Evolutionary conservation across 2,329 filamentous ascomycete species (phyloP), one percentile per base, ranked within the genome.

Genomic region (Venturia nashicola): DNA sequence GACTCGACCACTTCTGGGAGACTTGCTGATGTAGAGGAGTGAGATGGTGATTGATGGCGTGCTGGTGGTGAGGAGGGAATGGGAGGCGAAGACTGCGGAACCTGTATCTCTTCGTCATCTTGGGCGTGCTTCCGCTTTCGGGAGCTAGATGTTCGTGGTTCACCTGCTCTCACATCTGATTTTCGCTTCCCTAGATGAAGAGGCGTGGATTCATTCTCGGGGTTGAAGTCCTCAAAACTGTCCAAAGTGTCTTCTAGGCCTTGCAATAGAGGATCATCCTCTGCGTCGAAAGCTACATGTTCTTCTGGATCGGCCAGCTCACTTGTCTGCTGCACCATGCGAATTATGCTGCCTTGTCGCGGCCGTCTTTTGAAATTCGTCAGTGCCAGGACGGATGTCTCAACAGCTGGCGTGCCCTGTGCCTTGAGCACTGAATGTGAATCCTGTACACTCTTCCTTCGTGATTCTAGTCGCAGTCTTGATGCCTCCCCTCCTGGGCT

Each of bases 151-250:
- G 65, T 65, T 4, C 44, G 36, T 42, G 60, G 36, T 55, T 54
- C 69, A 68, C 27, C 71, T 71, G 65, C 70, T 46, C 43, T 16
- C 20, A 43, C 27, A 27, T 36, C 23, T 39, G 61, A 23, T 34
- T 57, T 40, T 27, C 46, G 43, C 27, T 63, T 57, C 12, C 20
- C 23, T 27, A 57, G 74, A 65, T 84, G 82, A 34, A 87, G 70
- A 3, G 87, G 86, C 7, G 87, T 90, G 18, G 86, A 87, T 74
- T 88, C 86, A 36, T 84, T 85, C 64, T 89, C 85, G 0, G 81
- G 86, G 61, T 77, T 80, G 70, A 84, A 87, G 68, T 76, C 73
- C 11, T 71, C 71, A 40, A 66, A 61, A 27, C 57, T 27, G 63
- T 44, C 16, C 32, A 43, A 16, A 74, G 74, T 23, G 73, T 75